Evolutionary conservation across 2,329 filamentous ascomycete species (phyloP).

Genomic region (Aspergillus udagawae): DNA sequence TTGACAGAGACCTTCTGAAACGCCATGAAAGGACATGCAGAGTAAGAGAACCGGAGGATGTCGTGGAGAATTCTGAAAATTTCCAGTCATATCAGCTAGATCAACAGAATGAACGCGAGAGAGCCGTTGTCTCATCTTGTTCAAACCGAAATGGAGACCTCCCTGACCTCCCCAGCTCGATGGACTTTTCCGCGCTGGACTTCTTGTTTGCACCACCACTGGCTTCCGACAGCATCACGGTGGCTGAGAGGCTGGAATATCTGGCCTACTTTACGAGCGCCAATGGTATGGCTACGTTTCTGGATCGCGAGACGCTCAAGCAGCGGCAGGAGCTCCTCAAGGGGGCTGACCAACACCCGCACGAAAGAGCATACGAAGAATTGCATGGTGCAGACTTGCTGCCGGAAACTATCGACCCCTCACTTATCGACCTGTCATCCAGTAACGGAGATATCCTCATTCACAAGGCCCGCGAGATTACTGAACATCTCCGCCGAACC

Average conservation of each 20-base stretch:
- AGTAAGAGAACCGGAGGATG: background rate
- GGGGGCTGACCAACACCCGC: background rate
- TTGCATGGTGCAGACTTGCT: background rate
- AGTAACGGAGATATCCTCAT: conserved; percentile 1
- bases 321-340: conserved; percentile 13
- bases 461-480: conserved; percentile 8
- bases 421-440: background rate
- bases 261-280: conserved; percentile 21
- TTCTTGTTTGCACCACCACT: conserved; percentile 10
- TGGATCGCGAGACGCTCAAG: conserved; percentile 14
- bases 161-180: conserved; percentile 1
- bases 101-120: background rate
- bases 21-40: conserved; percentile 22
- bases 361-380: too few species aligned
- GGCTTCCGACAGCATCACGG: conserved; percentile 8
- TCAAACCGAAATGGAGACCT: background rate
- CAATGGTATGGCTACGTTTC: conserved; percentile 18
- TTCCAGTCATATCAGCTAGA: background rate
- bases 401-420: conserved; percentile 5
- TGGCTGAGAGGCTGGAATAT: conserved; percentile 17
- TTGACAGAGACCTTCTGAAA: conserved; percentile 17
- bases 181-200: conserved; percentile 17
- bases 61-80: background rate
- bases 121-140: background rate
- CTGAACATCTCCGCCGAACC: conserved; percentile 6